Evolutionary conservation across 192 early-diverging fungal species (phyloP), one percentile per base, ranked within the genome.

Genomic region (Cladochytrium replicatum): DNA sequence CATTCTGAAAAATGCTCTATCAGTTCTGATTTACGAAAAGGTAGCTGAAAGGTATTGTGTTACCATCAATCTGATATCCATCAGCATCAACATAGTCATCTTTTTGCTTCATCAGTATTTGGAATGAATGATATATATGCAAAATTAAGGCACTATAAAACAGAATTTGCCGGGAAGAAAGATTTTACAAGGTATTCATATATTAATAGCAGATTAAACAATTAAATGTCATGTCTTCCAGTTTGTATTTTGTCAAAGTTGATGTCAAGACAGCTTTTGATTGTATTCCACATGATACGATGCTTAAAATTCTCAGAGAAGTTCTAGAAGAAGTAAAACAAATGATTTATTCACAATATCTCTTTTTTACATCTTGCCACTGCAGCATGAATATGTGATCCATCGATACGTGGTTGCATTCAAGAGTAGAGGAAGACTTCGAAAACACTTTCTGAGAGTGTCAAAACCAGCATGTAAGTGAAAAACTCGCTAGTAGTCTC

Each of bases 191-290:
- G n/a, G n/a, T n/a, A n/a, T n/a, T n/a, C n/a, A n/a, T n/a, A n/a
- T n/a, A n/a, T n/a, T n/a, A n/a, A n/a, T n/a, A n/a, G n/a, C n/a
- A n/a, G 19, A 41, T 32, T 50, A 37, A 6, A 43, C 15, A 13
- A 30, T 25, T 41, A 41, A 40, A 32, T 32, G 13, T n/a, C 59
- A 57, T 55, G n/a, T 41, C 41, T 9, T 17, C 56, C 15, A 43
- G 45, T 1, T 50, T 87, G 6, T 95, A 80, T 46, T 81, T 91
- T 62, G 84, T 79, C 46, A 95, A 92, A 53, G 71, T 88, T 6
- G 92, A 95, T 55, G 78, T 95, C 32, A 67, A 63, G 24, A 58
- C 56, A 26, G 83, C 83, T 19, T 95, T 83, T 52, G 88, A 95
- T 54, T 80, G 77, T n/a, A 89, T 95, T 41, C 64, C 78, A 5